Evolutionary conservation across 2,329 filamentous ascomycete genomes (phyloP).

Genomic region (Rhexocercosporidium sp.): DNA sequence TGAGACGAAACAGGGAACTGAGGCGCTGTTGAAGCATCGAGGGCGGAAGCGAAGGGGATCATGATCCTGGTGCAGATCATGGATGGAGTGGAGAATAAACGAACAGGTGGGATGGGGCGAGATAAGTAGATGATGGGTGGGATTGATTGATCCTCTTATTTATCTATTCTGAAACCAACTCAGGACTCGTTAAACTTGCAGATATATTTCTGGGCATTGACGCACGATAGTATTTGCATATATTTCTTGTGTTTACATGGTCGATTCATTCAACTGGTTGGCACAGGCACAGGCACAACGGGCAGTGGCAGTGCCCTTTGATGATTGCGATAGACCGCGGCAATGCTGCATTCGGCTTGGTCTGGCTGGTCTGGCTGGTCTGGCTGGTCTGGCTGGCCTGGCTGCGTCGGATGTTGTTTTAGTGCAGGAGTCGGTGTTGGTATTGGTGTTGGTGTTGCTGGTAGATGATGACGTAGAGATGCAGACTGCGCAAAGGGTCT

Average conservation of each 20-base stretch:
- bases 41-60: slow-evolving; percentile 15
- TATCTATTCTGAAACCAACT: no score
- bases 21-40: not conserved
- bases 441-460: no score
- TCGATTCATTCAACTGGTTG: not conserved
- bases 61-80: slow-evolving; percentile 14
- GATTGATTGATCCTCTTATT: no score
- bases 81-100: not conserved
- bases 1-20: slow-evolving; percentile 22
- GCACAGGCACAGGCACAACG: no score
- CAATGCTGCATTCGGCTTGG: no score
- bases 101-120: not conserved
- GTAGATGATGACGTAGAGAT: not conserved
- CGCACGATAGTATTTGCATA: not conserved
- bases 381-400: no score
- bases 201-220: not conserved
- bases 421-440: no score
- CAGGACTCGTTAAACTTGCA: not conserved
- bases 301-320: no score
- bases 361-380: no score
- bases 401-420: not conserved
- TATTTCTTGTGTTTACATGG: not conserved
- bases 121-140: no score
- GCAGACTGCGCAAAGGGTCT: no score
- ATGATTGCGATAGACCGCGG: not conserved